These are phyloP conservation scores for Trichoderma citrinoviride DNA, from an alignment of 2,329 filamentous ascomycete species.

Conservation along the genomic window DNA sequence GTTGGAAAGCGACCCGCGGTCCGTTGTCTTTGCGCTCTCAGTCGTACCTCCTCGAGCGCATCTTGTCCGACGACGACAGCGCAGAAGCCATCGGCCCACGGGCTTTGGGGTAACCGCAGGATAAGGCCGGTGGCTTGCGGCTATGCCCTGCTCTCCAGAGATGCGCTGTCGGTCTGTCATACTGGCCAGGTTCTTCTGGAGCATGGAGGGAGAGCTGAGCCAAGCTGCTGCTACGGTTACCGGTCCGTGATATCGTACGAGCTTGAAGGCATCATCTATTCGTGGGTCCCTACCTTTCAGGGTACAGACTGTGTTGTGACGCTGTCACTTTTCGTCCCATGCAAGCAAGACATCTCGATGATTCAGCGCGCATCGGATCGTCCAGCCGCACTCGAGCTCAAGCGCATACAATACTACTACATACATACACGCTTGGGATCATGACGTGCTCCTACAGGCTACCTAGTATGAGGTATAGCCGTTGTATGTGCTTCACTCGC, in stretches of 20 bases:
- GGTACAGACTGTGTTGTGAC: not conserved
- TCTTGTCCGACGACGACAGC: slow-evolving; percentile 10
- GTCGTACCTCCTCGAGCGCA: slow-evolving; percentile 1
- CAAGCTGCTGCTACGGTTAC: not conserved
- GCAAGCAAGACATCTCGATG: slow-evolving; percentile 9
- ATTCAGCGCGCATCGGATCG: slow-evolving; percentile 20
- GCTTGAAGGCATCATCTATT: not conserved
- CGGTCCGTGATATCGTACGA: not conserved
- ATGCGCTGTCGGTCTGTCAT: not conserved
- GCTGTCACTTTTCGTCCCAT: not conserved
- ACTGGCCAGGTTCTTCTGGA: not conserved
- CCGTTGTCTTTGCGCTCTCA: not conserved
- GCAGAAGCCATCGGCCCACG: not conserved
- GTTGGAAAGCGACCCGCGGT: slow-evolving; percentile 7
- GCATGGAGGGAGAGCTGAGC: not conserved
- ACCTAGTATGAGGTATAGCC: not conserved
- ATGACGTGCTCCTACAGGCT: no score
- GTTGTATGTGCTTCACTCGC: not conserved
- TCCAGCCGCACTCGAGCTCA: slow-evolving; percentile 7
- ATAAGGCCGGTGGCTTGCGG: slow-evolving; percentile 9
- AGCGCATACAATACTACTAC: not conserved
- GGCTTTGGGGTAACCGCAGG: slow-evolving; percentile 1
- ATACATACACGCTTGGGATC: no score
- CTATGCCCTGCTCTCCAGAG: not conserved
- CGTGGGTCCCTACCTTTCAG: not conserved